These are phyloP conservation scores for Talaromyces liani DNA, from an alignment of 495 filamentous ascomycete genomes.

Conservation along the genomic window DNA sequence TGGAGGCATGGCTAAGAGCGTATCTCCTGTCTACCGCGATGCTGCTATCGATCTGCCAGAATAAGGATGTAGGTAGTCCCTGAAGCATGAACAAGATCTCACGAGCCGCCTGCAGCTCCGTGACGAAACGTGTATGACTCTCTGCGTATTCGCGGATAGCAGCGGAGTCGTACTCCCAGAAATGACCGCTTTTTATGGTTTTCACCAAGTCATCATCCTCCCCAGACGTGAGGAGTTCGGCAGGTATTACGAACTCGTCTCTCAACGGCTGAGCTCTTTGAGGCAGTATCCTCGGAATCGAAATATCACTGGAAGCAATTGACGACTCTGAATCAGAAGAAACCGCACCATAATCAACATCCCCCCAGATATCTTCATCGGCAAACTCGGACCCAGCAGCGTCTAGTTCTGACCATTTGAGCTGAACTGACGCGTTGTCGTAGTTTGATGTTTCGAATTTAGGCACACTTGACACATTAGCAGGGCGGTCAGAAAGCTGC, in stretches of 20 bases:
- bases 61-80: conserved; percentile 70
- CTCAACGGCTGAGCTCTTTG: conserved; percentile 17
- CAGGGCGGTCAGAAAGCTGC: conserved; percentile 74
- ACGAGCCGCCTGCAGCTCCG: conserved; percentile 67
- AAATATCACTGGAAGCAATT: conserved; percentile 24
- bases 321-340: conserved; percentile 52
- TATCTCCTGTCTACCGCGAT: conserved; percentile 31
- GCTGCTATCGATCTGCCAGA: conserved; percentile 34
- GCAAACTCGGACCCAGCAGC: conserved; percentile 62
- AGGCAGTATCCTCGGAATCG: conserved; percentile 16
- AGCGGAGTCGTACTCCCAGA: conserved; percentile 45
- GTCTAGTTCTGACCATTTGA: conserved; percentile 68
- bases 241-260: conserved; percentile 30
- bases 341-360: conserved; percentile 61
- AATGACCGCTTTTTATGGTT: conserved; percentile 51
- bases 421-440: conserved; percentile 23
- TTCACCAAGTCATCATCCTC: conserved; percentile 34
- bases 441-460: conserved; percentile 51
- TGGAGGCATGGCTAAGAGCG: conserved; percentile 31
- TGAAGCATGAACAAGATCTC: conserved; percentile 81
- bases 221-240: conserved; percentile 27
- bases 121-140: conserved; percentile 42
- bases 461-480: conserved; percentile 15
- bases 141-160: conserved; percentile 17
- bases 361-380: conserved; percentile 69